Percentiles rank a stretch among this genome's conserved stretches.
phyloP scores from a whole-genome alignment of 306 rosid genomes.

The Citrullus mucosospermus region DNA sequence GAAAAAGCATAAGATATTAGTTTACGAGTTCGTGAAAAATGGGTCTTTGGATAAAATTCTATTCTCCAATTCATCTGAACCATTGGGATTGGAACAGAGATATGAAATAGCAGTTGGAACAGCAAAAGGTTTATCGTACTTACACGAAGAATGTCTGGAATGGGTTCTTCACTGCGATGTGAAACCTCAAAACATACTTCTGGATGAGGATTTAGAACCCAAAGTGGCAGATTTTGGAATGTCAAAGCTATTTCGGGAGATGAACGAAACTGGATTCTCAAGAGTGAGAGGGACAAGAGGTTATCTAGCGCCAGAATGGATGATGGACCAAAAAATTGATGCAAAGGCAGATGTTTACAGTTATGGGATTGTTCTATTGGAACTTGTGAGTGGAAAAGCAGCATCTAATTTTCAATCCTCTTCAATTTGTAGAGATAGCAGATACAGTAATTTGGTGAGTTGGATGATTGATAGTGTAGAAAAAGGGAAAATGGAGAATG shows the following conservation, averaged over 20 bases:
- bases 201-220: constrained; percentile 15
- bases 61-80: constrained; percentile 7
- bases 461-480: constrained; percentile 17
- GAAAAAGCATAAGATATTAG: constrained; percentile 21
- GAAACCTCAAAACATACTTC: constrained; percentile 32
- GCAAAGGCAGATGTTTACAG: constrained; percentile 37
- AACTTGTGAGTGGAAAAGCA: constrained; percentile 22
- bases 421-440: neutral
- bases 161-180: constrained; percentile 32
- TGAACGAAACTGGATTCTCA: constrained; percentile 13
- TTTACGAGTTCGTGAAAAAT: constrained; percentile 21
- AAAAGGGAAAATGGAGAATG: constrained; percentile 11
- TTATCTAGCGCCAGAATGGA: constrained; percentile 37
- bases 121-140: constrained; percentile 28
- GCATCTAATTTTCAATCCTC: constrained; percentile 8
- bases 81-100: constrained; percentile 17
- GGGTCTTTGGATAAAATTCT: constrained; percentile 26
- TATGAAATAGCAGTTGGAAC: constrained; percentile 29
- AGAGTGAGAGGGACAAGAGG: constrained; percentile 30
- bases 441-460: constrained; percentile 10
- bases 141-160: constrained; percentile 39
- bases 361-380: constrained; percentile 29
- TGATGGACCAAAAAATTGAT: constrained; percentile 19
- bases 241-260: constrained; percentile 26
- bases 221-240: constrained; percentile 33